Conservation (phyloP, 148 eudicot species). For the Silene conica region DNA sequence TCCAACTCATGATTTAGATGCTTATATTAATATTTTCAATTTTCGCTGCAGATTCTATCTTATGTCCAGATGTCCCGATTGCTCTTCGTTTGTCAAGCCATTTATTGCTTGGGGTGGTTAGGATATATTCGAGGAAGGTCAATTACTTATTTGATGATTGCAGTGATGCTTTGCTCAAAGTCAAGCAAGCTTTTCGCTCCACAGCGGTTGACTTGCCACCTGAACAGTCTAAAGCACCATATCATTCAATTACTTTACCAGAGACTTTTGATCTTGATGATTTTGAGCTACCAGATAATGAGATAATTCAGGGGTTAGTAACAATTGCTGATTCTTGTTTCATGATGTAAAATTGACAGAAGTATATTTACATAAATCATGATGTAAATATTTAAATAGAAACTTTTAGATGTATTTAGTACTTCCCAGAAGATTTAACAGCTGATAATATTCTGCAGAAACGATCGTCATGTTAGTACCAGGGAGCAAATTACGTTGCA, state of each 20-base stretch:
- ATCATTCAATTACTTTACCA: conserved; percentile 92
- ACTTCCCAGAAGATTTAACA: not conserved
- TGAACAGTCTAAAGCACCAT: conserved; percentile 96
- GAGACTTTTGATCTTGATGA: conserved; percentile 99
- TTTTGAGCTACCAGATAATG: conserved; percentile 92
- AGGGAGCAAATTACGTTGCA: conserved; percentile 96
- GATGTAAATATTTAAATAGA: not conserved
- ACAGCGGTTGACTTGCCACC: conserved; percentile 95
- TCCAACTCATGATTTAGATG: not conserved
- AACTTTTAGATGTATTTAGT: not conserved
- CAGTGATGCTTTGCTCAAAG: conserved; percentile 89
- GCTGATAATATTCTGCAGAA: conserved; percentile 43
- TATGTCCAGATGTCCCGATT: conserved; percentile 87
- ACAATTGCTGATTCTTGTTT: not conserved
- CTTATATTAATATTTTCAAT: not conserved
- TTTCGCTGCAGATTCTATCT: conserved; percentile 69
- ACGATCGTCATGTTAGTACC: conserved; percentile 92
- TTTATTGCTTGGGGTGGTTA: conserved; percentile 96
- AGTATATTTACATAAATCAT: not conserved
- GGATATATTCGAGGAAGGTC: conserved; percentile 91
- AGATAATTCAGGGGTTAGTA: conserved; percentile 73
- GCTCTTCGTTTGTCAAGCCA: conserved; percentile 98
- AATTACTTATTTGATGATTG: conserved; percentile 94
- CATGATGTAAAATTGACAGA: not conserved
- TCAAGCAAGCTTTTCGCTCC: conserved; percentile 94